Base-by-base conservation (phyloP, 1,139 yeast genomes). In the Wickerhamomyces sp. region DNA sequence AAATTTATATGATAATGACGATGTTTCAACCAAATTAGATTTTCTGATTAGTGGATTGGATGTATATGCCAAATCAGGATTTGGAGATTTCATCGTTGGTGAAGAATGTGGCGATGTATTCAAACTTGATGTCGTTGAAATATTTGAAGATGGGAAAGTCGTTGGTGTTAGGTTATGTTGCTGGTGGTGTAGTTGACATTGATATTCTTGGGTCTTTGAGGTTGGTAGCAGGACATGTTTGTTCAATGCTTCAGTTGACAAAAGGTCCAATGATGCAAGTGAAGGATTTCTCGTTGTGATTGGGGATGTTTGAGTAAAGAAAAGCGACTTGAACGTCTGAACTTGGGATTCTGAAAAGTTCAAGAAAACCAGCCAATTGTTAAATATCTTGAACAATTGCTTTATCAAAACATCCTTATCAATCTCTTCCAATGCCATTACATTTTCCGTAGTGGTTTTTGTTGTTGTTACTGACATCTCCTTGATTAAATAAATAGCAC, bases 401-500 rank as follows among this genome's bases (percentile, higher is more conserved):
- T 14, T 16, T 10, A 19, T 7, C 10, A 19, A 8, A 19, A 7
- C 21, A 19, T 19, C 21, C 10, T 19, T 19, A 6, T 4, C 5
- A 17, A 30, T 6, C 13, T 18, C n/a, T n/a, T n/a, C n/a, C n/a
- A n/a, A n/a, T n/a, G n/a, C n/a, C n/a, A n/a, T n/a, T n/a, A n/a
- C n/a, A 5, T 14, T 16, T 13, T 18, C 6, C 20, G 17, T 22
- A 20, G 14, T 13, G 8, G 23, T 4, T 18, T 30, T 3, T n/a
- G 26, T 32, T 3, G 37, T 37, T 12, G 16, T 8, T 15, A 9
- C 12, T 7, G 28, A 12, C 41, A 42, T 45, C 31, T 49, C 50
- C 4, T 36, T 24, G 11, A 47, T 36, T 10, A 49, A 30, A 33
- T 42, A 49, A 6, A 46, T 26, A 5, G 42, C 36, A 6, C 50